Base-by-base conservation (phyloP, 2,329 filamentous ascomycete species). In the Neofusicoccum laricinum region DNA sequence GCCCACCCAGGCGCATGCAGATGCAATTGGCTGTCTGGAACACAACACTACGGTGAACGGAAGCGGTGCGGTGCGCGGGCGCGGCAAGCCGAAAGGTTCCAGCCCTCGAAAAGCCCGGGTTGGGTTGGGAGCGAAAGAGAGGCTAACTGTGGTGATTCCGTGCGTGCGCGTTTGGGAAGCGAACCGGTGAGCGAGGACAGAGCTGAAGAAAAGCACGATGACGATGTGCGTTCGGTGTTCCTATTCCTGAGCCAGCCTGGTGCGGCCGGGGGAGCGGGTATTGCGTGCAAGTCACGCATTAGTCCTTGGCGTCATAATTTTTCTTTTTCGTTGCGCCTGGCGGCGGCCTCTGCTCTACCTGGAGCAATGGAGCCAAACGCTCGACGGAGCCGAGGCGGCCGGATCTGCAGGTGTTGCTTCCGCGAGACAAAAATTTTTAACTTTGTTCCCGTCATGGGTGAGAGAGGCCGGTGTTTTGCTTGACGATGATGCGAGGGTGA, bases 171-270 rank as follows among this genome's bases (percentile, higher is more conserved):
- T 45, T 38, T 55, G 32, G 19, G 21, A 17, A 50, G 25, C 46
- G 46, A 32, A 59, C 40, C 55, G 55, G 55, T 59, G 25, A 59
- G 38, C 21, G 40, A 12, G 14, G 32, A 21, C 11, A 15, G 40
- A 45, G 41, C 55, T 46, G 55, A 59, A 59, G 41, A 46, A 57
- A 57, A 45, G 36, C n/a, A 36, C 30, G 41, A 59, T 59, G 55
- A 46, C 55, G 55, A 46, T 46, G 55, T 17, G 34, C 36, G 51
- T 43, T 19, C 53, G 55, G 17, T 34, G 30, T 45, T 46, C 55
- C 55, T 59, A 59, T 36, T 46, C 55, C 55, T 59, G 55, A 59
- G 55, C 15, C 41, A 59, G 55, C 55, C 53, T 58, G 53, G 53
- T 59, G 41, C 41, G 25, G 41, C 55, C 55, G 55, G 55, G 55